These are phyloP conservation scores for Sonneratia caseolaris DNA, from an alignment of 345 rosid genomes.

Conservation along the genomic window DNA sequence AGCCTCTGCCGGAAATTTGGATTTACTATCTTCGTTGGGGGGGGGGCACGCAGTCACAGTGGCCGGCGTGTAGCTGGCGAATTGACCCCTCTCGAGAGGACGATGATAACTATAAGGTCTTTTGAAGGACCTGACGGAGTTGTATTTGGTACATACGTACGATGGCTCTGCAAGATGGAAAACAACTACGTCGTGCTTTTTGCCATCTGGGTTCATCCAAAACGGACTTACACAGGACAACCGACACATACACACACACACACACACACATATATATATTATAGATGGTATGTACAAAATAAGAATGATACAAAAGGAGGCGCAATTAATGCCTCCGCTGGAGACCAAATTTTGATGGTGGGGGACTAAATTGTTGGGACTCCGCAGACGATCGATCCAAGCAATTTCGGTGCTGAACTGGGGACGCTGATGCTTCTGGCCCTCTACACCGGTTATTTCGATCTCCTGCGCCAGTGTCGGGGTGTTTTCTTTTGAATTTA, in stretches of 20 bases:
- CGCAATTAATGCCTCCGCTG: not conserved
- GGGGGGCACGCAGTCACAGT: not conserved
- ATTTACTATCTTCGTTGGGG: not conserved
- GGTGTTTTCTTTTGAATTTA: not conserved
- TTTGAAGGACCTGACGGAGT: too few relatives aligned
- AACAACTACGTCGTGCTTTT: too few relatives aligned
- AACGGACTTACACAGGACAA: not conserved
- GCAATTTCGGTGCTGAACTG: not conserved
- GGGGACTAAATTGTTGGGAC: not conserved
- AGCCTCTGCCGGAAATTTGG: not conserved
- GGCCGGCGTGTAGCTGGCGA: too few relatives aligned
- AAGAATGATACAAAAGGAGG: not conserved
- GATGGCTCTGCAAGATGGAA: too few relatives aligned
- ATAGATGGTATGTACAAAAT: not conserved
- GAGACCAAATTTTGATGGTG: not conserved
- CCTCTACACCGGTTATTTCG: not conserved
- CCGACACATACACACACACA: not conserved
- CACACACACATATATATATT: too few relatives aligned
- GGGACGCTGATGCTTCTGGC: not conserved
- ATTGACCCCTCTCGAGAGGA: not conserved
- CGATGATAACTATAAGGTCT: too few relatives aligned
- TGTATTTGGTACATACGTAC: too few relatives aligned
- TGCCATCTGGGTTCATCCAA: not conserved
- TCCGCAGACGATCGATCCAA: not conserved
- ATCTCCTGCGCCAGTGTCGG: not conserved